Conservation (phyloP, 75 land plant genomes). For the Picea glauca region DNA sequence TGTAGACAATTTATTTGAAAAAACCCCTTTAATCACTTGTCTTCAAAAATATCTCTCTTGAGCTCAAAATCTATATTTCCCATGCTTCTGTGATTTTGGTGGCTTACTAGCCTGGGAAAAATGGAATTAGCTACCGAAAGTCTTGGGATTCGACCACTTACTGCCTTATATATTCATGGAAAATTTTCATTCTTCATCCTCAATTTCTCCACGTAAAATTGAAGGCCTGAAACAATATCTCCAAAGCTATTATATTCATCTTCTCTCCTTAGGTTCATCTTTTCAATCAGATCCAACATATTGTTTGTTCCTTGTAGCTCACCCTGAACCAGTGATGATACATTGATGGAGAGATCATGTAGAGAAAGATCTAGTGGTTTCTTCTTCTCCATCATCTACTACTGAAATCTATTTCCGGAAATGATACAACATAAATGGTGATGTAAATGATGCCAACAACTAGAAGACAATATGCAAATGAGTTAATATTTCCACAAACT, state of each 20-base stretch:
- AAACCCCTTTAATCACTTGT: too few species aligned
- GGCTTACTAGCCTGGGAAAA: too few species aligned
- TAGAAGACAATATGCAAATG: too few species aligned
- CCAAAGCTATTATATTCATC: constrained; percentile 80
- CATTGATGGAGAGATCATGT: constrained; percentile 53
- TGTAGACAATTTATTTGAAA: too few species aligned
- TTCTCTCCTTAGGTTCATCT: constrained; percentile 77
- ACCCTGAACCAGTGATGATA: constrained; percentile 17
- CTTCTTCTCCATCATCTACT: constrained; percentile 13
- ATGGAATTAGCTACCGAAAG: too few species aligned
- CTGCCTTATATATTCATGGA: constrained; percentile 42
- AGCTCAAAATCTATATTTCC: too few species aligned
- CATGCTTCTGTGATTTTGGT: too few species aligned
- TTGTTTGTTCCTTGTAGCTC: constrained; percentile 77
- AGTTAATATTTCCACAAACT: too few species aligned
- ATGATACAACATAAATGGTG: too few species aligned
- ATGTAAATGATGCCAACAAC: too few species aligned
- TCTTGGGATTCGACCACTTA: too few species aligned
- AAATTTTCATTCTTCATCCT: constrained; percentile 63
- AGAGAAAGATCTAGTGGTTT: constrained; percentile 54
- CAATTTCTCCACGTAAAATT: constrained; percentile 84
- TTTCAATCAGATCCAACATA: constrained; percentile 63
- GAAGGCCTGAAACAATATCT: constrained; percentile 79
- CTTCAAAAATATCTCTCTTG: too few species aligned
- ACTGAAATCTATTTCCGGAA: not conserved